These are phyloP conservation scores for Penicillium vulpinum DNA, from an alignment of 2,329 filamentous ascomycete genomes.

Conservation along the genomic window DNA sequence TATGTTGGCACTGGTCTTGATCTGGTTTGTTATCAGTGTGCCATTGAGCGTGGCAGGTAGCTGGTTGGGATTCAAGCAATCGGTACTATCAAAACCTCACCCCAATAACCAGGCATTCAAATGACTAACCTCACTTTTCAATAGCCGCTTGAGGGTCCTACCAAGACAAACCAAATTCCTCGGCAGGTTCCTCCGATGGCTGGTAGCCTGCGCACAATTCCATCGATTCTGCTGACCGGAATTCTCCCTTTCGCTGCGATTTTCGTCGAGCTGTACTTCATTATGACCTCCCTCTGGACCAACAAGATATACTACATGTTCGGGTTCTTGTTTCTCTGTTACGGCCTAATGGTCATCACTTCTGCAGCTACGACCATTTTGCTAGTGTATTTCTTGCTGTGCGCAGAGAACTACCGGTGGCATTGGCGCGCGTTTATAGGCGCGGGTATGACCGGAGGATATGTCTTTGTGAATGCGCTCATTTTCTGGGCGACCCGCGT, in stretches of 20 bases:
- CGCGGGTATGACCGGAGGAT: conserved; percentile 83
- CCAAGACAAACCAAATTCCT: conserved; percentile 96
- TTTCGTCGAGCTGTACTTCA: conserved; percentile 98
- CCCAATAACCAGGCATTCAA: background rate
- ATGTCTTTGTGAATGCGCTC: conserved; percentile 88
- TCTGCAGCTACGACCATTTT: conserved; percentile 88
- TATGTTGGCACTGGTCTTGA: conserved; percentile 88
- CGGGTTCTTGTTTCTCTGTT: conserved; percentile 96
- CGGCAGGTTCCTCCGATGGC: conserved; percentile 86
- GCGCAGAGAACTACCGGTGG: conserved; percentile 97
- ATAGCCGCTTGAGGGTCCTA: conserved; percentile 70
- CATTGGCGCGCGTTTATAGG: conserved; percentile 95
- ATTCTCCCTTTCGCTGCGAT: conserved; percentile 94
- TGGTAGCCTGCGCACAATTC: conserved; percentile 81
- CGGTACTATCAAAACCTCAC: conserved; percentile 36
- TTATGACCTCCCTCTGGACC: conserved; percentile 99
- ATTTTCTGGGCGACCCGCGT: conserved; percentile 89
- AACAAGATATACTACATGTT: conserved; percentile 99
- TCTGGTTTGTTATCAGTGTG: conserved; percentile 97
- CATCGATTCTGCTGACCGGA: conserved; percentile 88
- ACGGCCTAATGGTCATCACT: conserved; percentile 94
- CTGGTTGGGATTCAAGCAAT: conserved; percentile 85
- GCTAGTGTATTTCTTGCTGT: conserved; percentile 94
- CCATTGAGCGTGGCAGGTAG: conserved; percentile 87
- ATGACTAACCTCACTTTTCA: conserved; percentile 7